These are phyloP conservation scores for Penicillium diatomitis DNA, from an alignment of 495 filamentous ascomycete genomes.

Conservation along the genomic window DNA sequence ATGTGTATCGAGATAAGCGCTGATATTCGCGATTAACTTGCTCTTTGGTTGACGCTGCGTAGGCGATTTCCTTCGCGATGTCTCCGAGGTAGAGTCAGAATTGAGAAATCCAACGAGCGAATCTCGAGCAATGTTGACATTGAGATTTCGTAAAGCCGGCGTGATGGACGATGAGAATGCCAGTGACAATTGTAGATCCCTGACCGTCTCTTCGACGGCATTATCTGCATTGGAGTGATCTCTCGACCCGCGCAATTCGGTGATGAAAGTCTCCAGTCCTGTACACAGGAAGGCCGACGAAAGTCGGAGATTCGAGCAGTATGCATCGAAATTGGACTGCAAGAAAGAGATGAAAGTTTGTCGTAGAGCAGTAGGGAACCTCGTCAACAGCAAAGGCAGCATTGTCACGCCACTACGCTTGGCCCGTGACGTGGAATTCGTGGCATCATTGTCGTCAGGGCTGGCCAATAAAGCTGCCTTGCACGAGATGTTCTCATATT, in stretches of 20 bases:
- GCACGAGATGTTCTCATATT: conserved; percentile 44
- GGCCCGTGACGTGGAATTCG: not conserved
- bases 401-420: conserved; percentile 25
- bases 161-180: conserved; percentile 29
- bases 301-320: conserved; percentile 33
- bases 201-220: conserved; percentile 24
- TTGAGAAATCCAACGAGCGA: conserved; percentile 21
- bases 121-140: conserved; percentile 33
- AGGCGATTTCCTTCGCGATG: conserved; percentile 1
- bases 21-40: conserved; percentile 34
- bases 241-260: conserved; percentile 5
- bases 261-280: conserved; percentile 23
- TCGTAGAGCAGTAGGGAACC: conserved; percentile 42
- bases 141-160: conserved; percentile 38
- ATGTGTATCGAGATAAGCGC: conserved; percentile 34
- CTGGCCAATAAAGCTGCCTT: conserved; percentile 34
- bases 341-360: conserved; percentile 42
- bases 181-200: conserved; percentile 33
- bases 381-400: conserved; percentile 45
- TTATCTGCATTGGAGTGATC: not conserved
- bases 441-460: not conserved
- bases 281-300: conserved; percentile 31
- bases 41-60: conserved; percentile 11
- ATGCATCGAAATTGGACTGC: conserved; percentile 42
- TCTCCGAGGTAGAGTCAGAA: not conserved